Conservation (phyloP, 1,284 basidiomycete genomes). For the Melampsora americana region DNA sequence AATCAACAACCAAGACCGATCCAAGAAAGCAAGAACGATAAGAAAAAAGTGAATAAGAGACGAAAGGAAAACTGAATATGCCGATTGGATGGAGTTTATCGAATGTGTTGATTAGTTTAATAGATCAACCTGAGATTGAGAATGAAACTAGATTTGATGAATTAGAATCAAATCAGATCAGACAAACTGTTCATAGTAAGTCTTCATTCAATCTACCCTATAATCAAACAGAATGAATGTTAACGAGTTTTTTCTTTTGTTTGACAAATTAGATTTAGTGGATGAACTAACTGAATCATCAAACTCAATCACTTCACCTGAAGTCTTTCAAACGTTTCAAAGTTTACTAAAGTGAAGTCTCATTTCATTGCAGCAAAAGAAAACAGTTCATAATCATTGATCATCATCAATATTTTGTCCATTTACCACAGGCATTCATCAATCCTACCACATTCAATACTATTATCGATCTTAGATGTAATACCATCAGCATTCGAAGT, state of each 20-base stretch:
- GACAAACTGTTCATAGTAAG: conserved; percentile 23
- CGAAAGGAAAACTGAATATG: no score
- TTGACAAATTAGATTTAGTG: conserved; percentile 38
- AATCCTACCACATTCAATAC: conserved; percentile 39
- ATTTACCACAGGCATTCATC: conserved; percentile 43
- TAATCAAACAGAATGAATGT: not conserved
- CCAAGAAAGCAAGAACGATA: no score
- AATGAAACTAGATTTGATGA: conserved; percentile 34
- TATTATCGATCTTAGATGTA: conserved; percentile 46
- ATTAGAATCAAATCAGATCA: conserved; percentile 8
- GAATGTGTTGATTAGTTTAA: conserved; percentile 18
- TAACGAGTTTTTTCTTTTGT: not conserved
- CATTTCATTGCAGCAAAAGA: no score
- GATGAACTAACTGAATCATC: conserved; percentile 45
- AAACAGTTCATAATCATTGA: not conserved
- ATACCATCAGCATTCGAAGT: conserved; percentile 57
- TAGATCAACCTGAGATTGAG: conserved; percentile 36
- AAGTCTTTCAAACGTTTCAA: conserved; percentile 46
- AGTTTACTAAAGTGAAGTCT: conserved; percentile 45
- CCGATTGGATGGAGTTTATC: conserved; percentile 4
- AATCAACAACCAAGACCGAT: no score
- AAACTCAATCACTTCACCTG: conserved; percentile 38
- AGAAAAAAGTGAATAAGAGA: no score
- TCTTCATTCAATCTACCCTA: no score
- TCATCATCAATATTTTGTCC: not conserved